Conservation (phyloP, 2,329 filamentous ascomycete species). For the Massarina eburnea region DNA sequence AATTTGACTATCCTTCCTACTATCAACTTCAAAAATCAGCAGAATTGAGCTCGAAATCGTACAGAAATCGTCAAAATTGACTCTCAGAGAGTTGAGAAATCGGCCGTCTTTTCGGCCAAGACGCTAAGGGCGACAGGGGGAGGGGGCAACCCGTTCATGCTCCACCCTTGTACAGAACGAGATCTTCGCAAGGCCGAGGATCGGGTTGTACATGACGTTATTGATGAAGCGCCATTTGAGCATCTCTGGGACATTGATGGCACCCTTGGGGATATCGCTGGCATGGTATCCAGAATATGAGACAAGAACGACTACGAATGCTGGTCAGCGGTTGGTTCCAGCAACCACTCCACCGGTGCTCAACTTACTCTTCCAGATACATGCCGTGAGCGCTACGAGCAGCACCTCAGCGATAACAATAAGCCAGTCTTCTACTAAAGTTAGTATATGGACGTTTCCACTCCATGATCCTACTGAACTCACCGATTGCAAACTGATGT, state of each 20-base stretch:
- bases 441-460: not conserved
- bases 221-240: constrained; percentile 18
- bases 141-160: no score
- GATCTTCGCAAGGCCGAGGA: constrained; percentile 19
- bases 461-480: not conserved
- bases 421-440: constrained; percentile 3
- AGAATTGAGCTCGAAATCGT: no score
- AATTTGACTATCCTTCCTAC: no score
- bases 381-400: constrained; percentile 1
- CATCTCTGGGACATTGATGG: constrained; percentile 6
- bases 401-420: constrained; percentile 7
- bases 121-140: no score
- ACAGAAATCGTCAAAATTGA: no score
- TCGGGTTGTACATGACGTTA: constrained; percentile 20
- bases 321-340: not conserved
- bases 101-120: no score
- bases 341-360: not conserved
- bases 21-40: no score
- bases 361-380: constrained; percentile 5
- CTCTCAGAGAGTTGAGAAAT: no score
- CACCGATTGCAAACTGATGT: constrained; percentile 4
- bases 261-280: constrained; percentile 14
- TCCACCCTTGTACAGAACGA: constrained; percentile 21
- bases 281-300: constrained; percentile 14
- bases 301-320: not conserved